Conservation (phyloP, 2,329 filamentous ascomycete species). For the Diaporthe citrichinensis region DNA sequence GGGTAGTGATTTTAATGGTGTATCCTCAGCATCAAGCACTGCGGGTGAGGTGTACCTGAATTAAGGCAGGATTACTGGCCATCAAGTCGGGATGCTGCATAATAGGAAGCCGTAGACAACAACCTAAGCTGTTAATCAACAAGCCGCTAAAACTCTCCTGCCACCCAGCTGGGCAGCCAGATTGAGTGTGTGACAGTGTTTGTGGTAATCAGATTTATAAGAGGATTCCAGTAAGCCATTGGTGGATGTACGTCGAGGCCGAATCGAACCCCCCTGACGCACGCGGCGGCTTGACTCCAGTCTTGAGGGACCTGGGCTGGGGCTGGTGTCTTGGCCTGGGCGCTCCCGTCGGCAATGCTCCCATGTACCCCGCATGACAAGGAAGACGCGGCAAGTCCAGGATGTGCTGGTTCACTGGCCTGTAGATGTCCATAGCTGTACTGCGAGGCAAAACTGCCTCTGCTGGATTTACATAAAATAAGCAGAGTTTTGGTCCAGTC, state of each 20-base stretch:
- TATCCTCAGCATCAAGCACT: too few species aligned
- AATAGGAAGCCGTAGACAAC: too few species aligned
- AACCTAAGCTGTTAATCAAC: too few species aligned
- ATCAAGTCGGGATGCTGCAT: too few species aligned
- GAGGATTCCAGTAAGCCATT: background rate
- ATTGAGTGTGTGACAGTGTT: background rate
- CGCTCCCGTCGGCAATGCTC: slow-evolving; percentile 7
- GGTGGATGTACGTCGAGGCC: background rate
- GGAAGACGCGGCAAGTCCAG: background rate
- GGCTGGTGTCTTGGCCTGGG: background rate
- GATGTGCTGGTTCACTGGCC: background rate
- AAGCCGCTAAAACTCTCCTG: background rate
- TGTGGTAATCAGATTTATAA: background rate
- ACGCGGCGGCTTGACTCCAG: background rate
- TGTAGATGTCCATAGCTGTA: background rate
- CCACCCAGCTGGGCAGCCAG: background rate
- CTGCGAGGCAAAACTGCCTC: background rate
- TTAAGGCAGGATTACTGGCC: too few species aligned
- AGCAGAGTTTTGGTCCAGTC: background rate
- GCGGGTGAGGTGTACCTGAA: too few species aligned
- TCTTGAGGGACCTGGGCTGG: background rate
- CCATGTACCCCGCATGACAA: slow-evolving; percentile 9
- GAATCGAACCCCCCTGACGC: background rate
- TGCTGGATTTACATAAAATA: background rate
- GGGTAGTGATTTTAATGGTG: too few species aligned